phyloP scores from a whole-genome alignment of 1,284 basidiomycete genomes.

The Melampsora larici-populina region DNA sequence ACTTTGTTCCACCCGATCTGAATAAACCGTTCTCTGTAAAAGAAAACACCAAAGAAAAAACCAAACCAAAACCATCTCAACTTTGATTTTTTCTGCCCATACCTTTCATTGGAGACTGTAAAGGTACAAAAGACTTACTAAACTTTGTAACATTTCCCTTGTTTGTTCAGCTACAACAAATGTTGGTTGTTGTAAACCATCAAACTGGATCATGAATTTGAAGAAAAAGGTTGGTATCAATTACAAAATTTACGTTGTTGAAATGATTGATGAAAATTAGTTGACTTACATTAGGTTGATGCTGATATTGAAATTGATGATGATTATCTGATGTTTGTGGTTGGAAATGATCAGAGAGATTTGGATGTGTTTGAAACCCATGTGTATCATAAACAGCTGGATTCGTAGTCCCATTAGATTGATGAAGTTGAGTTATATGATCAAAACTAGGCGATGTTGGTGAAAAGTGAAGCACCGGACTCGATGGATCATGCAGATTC shows the following conservation, averaged over 20 bases:
- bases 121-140: no score
- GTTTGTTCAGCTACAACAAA: conserved; percentile 2
- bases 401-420: not conserved
- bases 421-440: not conserved
- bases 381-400: not conserved
- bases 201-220: no score
- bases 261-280: no score
- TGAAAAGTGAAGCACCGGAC: not conserved
- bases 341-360: not conserved
- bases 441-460: not conserved
- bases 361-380: not conserved
- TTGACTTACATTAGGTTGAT: not conserved
- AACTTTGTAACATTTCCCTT: conserved; percentile 9
- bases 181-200: not conserved
- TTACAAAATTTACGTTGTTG: no score
- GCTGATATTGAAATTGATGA: not conserved
- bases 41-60: not conserved
- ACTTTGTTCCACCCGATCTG: conserved; percentile 5
- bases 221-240: no score
- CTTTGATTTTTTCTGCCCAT: not conserved
- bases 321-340: not conserved
- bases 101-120: no score
- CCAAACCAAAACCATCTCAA: not conserved
- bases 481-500: not conserved
- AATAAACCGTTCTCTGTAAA: conserved; percentile 22